These are phyloP conservation scores for Metarhizium rileyi DNA, from an alignment of 2,329 filamentous ascomycete genomes.

Conservation along the genomic window DNA sequence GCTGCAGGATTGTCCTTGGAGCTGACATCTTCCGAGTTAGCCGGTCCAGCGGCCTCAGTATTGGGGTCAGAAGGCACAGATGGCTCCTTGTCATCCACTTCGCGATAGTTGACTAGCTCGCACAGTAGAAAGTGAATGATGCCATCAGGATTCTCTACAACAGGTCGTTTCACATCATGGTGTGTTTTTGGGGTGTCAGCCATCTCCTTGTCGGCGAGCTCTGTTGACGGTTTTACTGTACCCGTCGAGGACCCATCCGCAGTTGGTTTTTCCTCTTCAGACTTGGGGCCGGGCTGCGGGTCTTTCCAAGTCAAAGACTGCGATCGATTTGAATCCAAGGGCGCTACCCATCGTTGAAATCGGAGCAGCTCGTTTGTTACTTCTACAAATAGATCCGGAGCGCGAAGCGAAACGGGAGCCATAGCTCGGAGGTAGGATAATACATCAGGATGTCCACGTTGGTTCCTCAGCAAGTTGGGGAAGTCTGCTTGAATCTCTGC, in stretches of 20 bases:
- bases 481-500: slow-evolving; percentile 78
- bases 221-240: slow-evolving; percentile 51
- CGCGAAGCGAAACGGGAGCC: slow-evolving; percentile 69
- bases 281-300: slow-evolving; percentile 11
- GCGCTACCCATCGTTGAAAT: slow-evolving; percentile 49
- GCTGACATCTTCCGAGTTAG: slow-evolving; percentile 17
- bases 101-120: slow-evolving; percentile 83
- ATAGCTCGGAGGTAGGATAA: slow-evolving; percentile 65
- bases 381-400: slow-evolving; percentile 78
- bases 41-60: slow-evolving; percentile 20
- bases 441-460: slow-evolving; percentile 54
- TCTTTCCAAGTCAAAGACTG: slow-evolving; percentile 32
- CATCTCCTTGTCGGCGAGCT: slow-evolving; percentile 49
- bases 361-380: slow-evolving; percentile 78
- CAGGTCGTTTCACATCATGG: slow-evolving; percentile 66
- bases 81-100: slow-evolving; percentile 77
- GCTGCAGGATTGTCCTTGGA: slow-evolving; percentile 18
- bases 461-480: slow-evolving; percentile 40
- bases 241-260: slow-evolving; percentile 15
- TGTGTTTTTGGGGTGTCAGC: slow-evolving; percentile 53
- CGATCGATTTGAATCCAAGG: slow-evolving; percentile 22
- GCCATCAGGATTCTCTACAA: slow-evolving; percentile 87
- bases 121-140: slow-evolving; percentile 92
- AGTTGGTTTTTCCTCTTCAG: slow-evolving; percentile 9
- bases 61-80: slow-evolving; percentile 30